Conservation (phyloP, 371 early-diverging fungal genomes). For the Synchytrium microbalum region DNA sequence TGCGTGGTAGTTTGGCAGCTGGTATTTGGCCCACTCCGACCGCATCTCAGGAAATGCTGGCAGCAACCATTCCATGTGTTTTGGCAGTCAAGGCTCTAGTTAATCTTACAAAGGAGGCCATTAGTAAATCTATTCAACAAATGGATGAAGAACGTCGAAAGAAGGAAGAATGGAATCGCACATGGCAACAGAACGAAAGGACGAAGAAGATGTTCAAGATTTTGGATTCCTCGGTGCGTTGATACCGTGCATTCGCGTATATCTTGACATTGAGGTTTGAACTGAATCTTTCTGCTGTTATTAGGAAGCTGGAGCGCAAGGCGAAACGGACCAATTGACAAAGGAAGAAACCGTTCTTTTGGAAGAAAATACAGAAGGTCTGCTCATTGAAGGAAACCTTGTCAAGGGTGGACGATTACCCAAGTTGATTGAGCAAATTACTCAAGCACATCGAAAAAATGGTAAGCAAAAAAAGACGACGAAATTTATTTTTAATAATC, state of each 20-base stretch:
- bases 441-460: conserved; percentile 18
- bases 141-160: conserved; percentile 23
- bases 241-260: neutral
- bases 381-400: conserved; percentile 17
- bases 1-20: conserved; percentile 30
- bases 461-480: conserved; percentile 14
- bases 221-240: conserved; percentile 20
- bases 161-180: conserved; percentile 23
- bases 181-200: conserved; percentile 29
- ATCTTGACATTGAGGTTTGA: neutral
- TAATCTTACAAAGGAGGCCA: conserved; percentile 20
- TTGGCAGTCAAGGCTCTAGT: conserved; percentile 35
- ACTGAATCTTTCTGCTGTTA: neutral
- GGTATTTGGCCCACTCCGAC: conserved; percentile 34
- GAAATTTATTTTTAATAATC: neutral
- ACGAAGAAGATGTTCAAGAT: conserved; percentile 35
- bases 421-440: conserved; percentile 33
- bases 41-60: conserved; percentile 32
- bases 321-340: neutral
- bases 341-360: conserved; percentile 15
- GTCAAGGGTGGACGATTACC: conserved; percentile 34
- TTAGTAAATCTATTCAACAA: conserved; percentile 13
- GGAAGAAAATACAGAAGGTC: conserved; percentile 20
- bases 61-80: conserved; percentile 31
- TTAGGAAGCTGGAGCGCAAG: neutral